phyloP scores from a whole-genome alignment of 305 asterid genomes.

The Petunia hybrid region DNA sequence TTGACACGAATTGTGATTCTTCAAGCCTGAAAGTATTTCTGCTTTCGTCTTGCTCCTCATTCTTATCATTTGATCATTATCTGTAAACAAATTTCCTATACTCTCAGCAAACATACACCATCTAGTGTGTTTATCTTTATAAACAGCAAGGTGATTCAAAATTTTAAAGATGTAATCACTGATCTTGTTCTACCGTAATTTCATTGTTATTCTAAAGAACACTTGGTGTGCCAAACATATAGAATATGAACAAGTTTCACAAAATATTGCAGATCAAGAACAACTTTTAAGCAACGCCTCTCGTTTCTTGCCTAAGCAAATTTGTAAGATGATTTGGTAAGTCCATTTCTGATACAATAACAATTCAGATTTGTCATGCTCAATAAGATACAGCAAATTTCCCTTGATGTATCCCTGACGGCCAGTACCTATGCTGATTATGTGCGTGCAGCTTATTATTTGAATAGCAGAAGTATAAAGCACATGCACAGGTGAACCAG shows the following conservation, averaged over 20 bases:
- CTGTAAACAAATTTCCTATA: constrained; percentile 42
- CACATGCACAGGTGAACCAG: not conserved
- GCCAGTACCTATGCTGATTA: constrained; percentile 6
- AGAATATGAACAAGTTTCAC: not conserved
- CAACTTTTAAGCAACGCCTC: not conserved
- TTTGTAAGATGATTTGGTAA: constrained; percentile 15
- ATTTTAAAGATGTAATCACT: not conserved
- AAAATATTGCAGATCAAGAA: constrained; percentile 14
- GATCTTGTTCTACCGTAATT: not conserved
- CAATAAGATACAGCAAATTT: not conserved
- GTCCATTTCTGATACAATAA: not conserved
- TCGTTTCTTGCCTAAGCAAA: not conserved
- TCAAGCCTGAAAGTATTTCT: constrained; percentile 51
- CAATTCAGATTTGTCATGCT: not conserved
- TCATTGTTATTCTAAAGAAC: not conserved
- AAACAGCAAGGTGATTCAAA: not conserved
- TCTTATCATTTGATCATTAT: constrained; percentile 64
- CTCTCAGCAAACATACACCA: constrained; percentile 2
- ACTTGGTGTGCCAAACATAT: not conserved
- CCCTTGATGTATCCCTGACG: constrained; percentile 8
- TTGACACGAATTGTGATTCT: constrained; percentile 43
- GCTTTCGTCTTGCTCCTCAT: constrained; percentile 51
- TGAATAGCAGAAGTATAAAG: constrained; percentile 21
- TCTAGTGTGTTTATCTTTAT: not conserved
- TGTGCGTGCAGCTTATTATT: not conserved